Percentiles rank a stretch among this genome's conserved stretches.
Evolutionary conservation across 2,329 filamentous ascomycete species (phyloP).

Genomic region (Botrytis paeoniae): DNA sequence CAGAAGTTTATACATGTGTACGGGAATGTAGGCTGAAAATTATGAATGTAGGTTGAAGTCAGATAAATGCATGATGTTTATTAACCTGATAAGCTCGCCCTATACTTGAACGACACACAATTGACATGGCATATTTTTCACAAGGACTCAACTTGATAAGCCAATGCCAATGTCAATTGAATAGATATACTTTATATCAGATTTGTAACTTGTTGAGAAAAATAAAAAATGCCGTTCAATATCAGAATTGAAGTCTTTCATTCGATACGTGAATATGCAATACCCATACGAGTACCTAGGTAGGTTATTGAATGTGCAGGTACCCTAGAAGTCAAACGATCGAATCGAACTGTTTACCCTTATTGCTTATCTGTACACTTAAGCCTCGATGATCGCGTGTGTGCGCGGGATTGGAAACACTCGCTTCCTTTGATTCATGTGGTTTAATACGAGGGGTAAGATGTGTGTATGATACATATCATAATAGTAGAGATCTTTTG

Average conservation of each 20-base stretch:
- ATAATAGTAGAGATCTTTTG: not conserved
- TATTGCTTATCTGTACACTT: not conserved
- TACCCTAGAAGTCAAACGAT: not conserved
- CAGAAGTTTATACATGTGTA: not conserved
- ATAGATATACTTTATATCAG: not conserved
- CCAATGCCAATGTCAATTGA: not conserved
- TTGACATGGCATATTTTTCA: not conserved
- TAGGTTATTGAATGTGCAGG: not conserved
- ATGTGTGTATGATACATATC: not conserved
- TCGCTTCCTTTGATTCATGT: not conserved
- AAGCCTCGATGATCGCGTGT: conserved; percentile 1
- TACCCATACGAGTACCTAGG: not conserved
- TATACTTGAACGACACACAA: not conserved
- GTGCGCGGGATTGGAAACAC: conserved; percentile 1
- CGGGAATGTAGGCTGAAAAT: not conserved
- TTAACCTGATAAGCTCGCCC: not conserved
- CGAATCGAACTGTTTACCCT: not conserved
- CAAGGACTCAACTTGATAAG: not conserved
- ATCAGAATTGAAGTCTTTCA: not conserved
- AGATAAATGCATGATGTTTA: not conserved
- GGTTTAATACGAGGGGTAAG: not conserved
- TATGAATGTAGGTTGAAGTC: not conserved
- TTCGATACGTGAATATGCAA: not conserved
- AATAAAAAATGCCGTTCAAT: not conserved
- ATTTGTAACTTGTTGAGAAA: not conserved